These are phyloP conservation scores for Fusarium dlaminii DNA, from an alignment of 2,329 filamentous ascomycete species.

Conservation along the genomic window DNA sequence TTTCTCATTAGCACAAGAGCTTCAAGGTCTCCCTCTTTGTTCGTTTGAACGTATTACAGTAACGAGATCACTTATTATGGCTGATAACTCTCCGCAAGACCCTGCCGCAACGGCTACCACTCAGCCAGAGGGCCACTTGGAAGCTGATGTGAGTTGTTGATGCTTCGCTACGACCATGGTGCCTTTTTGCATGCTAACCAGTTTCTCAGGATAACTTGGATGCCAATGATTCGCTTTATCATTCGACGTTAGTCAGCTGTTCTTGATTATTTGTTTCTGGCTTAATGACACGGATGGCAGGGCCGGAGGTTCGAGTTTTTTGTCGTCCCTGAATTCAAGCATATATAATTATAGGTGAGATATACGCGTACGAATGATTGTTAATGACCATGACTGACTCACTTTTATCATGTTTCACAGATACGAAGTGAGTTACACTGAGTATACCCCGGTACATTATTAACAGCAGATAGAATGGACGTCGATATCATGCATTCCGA, in stretches of 20 bases:
- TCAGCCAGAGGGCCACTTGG: background rate
- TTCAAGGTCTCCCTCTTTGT: background rate
- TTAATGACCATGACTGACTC: rapidly evolving
- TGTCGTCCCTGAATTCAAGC: constrained; percentile 23
- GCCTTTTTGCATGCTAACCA: background rate
- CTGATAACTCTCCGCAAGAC: background rate
- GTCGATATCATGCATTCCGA: constrained; percentile 27
- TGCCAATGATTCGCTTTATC: background rate
- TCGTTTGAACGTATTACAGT: background rate
- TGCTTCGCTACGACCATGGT: rapidly evolving
- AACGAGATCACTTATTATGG: background rate
- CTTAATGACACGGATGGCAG: background rate
- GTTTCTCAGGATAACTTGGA: background rate
- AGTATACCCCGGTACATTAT: background rate
- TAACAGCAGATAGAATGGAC: background rate
- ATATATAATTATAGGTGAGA: constrained; percentile 20
- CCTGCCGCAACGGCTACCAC: background rate
- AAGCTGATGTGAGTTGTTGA: background rate
- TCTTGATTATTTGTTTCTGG: rapidly evolving
- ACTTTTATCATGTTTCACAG: background rate
- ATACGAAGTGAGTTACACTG: constrained; percentile 4
- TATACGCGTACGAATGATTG: rapidly evolving
- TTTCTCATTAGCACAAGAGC: background rate
- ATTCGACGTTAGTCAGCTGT: background rate
- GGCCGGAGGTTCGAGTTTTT: background rate